Base-by-base conservation (phyloP, 2,329 filamentous ascomycete species). In the Diplodia mutila region DNA sequence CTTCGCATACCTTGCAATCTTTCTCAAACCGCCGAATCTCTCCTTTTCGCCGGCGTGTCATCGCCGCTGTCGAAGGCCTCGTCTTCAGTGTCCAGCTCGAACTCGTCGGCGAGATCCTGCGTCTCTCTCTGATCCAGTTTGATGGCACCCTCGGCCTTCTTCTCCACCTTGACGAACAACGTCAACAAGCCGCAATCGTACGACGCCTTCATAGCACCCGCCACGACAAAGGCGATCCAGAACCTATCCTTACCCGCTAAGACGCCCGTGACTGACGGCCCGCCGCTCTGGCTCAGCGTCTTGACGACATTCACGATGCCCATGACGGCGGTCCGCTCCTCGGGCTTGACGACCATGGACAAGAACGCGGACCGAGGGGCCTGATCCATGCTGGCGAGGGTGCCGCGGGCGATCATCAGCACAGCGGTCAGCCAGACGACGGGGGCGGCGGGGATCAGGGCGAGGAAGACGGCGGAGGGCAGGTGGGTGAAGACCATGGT, bases 401-500 rank as follows among this genome's bases (percentile, higher is more conserved):
- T 67, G 16, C 73, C 73, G 64, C 77, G 73, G 14, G 69, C 74
- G 5, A 78, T 71, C 8, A 80, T 70, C 0, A 80, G 66, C 23
- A 72, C 73, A 18, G 77, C 74, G 0, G 77, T 77, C 12, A 73
- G 69, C 5, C 71, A 63, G 0, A 69, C 67, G 0, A 54, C 48
- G 18, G 23, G 37, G 0, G 72, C 70, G 0, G 70, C 23, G 1
- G 73, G 72, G 6, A 79, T 70, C 16, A 78, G 67, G 1, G 70
- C 75, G 1, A 80, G 74, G 61, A 79, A 79, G 18, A 80, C 66
- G 0, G 76, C 76, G 48, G 71, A 73, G 11, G 78, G 77, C 1
- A 79, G 69, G 70, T 80, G 78, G 0, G 78, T 80, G 48, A 70
- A 69, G 3, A 79, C 76, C 78, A 80, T 80, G 18, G 75, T 76